Percentiles rank a stretch among this genome's conserved stretches.
These are phyloP conservation scores for Candida ascalaphidarum DNA, from an alignment of 805 yeast species.

Conservation along the genomic window DNA sequence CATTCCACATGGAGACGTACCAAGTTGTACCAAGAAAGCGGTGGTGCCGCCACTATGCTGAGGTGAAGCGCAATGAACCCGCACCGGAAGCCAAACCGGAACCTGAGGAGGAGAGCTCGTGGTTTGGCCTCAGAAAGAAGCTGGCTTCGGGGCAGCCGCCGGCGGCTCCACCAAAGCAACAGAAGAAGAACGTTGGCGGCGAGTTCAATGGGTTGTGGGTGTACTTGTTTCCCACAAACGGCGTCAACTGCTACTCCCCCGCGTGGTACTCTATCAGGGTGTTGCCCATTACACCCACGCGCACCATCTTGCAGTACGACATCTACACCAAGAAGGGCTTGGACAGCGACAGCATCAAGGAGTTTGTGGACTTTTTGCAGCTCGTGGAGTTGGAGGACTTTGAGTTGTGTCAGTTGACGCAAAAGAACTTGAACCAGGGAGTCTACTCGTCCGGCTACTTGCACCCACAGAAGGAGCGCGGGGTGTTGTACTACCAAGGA, in stretches of 20 bases:
- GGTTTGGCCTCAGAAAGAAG: constrained; percentile 46
- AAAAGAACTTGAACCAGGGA: constrained; percentile 54
- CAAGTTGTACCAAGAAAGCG: constrained; percentile 51
- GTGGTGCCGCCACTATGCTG: constrained; percentile 56
- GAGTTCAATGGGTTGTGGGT: constrained; percentile 57
- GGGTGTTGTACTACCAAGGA: constrained; percentile 50
- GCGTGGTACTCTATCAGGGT: constrained; percentile 61
- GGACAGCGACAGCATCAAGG: constrained; percentile 43
- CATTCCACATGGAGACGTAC: constrained; percentile 58
- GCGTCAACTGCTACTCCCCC: constrained; percentile 57
- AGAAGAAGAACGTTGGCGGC: constrained; percentile 49
- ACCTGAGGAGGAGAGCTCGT: constrained; percentile 26
- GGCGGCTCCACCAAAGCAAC: constrained; percentile 5
- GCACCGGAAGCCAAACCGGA: constrained; percentile 22
- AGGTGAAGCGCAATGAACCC: constrained; percentile 34
- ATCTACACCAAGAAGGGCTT: constrained; percentile 54
- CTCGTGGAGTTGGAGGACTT: constrained; percentile 53
- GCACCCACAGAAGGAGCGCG: constrained; percentile 52
- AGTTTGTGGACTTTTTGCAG: constrained; percentile 56
- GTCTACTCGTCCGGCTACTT: constrained; percentile 50
- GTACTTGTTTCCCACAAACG: constrained; percentile 52
- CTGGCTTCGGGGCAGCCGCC: constrained; percentile 9
- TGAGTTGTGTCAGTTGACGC: constrained; percentile 51
- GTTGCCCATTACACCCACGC: constrained; percentile 43
- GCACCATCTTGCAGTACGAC: constrained; percentile 52